Evolutionary conservation across 345 rosid genomes (phyloP).

Genomic region (Gossypium anomalum): DNA sequence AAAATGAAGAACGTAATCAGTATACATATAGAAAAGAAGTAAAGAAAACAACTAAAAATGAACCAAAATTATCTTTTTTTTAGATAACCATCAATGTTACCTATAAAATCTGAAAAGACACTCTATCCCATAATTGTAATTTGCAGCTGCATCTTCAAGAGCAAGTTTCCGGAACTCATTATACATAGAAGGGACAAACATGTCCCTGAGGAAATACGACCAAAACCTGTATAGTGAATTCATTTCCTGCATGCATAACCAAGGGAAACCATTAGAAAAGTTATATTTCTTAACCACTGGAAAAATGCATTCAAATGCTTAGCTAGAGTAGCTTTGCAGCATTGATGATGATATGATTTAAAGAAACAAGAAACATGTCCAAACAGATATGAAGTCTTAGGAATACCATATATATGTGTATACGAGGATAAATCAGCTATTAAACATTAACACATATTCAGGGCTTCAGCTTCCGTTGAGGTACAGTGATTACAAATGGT

Average conservation of each 20-base stretch:
- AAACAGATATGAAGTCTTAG: not conserved
- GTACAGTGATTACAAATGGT: not conserved
- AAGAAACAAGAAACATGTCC: not conserved
- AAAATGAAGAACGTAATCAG: not conserved
- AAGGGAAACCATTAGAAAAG: not conserved
- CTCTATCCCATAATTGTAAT: conserved; percentile 83
- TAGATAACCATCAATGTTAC: conserved; percentile 31
- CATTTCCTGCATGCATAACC: conserved; percentile 75
- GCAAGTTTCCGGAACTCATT: conserved; percentile 81
- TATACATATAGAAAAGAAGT: not conserved
- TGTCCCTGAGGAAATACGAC: conserved; percentile 87
- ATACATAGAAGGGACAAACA: conserved; percentile 75
- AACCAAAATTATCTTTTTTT: not conserved
- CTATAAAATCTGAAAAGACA: conserved; percentile 98
- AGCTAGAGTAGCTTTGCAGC: not conserved
- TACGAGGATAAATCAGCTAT: not conserved
- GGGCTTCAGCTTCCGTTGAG: not conserved
- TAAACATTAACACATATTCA: not conserved
- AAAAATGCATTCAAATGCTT: not conserved
- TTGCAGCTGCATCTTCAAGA: conserved; percentile 77
- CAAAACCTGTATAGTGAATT: conserved; percentile 88
- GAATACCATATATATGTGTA: not conserved
- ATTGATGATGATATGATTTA: not conserved
- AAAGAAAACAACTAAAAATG: conserved; percentile 6
- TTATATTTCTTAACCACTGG: not conserved